phyloP scores from a whole-genome alignment of 495 filamentous ascomycete species.

The Penicillium argentinense region DNA sequence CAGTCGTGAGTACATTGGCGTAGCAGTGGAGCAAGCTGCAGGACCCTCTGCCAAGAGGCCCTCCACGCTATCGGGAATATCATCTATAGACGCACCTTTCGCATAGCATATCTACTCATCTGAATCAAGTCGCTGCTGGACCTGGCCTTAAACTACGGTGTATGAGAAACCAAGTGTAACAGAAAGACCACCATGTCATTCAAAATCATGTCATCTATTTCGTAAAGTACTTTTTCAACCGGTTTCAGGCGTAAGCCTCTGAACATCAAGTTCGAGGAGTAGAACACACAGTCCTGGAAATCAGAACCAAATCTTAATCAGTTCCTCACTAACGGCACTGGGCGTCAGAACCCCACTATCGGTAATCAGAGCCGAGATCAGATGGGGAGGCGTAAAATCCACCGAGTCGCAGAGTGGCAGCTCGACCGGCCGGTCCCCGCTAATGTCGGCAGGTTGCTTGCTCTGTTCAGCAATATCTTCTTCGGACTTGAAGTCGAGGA shows the following conservation, averaged over 20 bases:
- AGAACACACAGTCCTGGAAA: too few relatives aligned
- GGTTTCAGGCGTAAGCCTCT: neutral
- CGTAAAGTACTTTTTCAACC: conserved; percentile 5
- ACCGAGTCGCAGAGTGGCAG: conserved; percentile 56
- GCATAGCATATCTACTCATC: too few relatives aligned
- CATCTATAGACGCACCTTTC: too few relatives aligned
- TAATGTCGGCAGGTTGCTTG: conserved; percentile 23
- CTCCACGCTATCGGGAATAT: too few relatives aligned
- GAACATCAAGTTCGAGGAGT: too few relatives aligned
- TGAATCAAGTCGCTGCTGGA: too few relatives aligned
- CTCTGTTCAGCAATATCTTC: conserved; percentile 49
- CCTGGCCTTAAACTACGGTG: neutral
- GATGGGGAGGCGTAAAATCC: conserved; percentile 83
- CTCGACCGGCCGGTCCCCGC: conserved; percentile 29
- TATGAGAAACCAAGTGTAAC: neutral
- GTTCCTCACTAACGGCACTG: conserved; percentile 72
- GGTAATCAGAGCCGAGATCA: conserved; percentile 79
- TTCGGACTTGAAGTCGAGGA: conserved; percentile 66
- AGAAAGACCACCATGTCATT: conserved; percentile 1
- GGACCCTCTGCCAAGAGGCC: too few relatives aligned
- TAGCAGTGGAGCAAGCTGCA: too few relatives aligned
- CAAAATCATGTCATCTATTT: conserved; percentile 17
- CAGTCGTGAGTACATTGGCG: too few relatives aligned
- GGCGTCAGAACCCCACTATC: conserved; percentile 74
- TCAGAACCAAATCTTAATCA: conserved; percentile 79